Evolutionary conservation across 73 alveolate species (phyloP).

Genomic region (Paramecium bursaria): DNA sequence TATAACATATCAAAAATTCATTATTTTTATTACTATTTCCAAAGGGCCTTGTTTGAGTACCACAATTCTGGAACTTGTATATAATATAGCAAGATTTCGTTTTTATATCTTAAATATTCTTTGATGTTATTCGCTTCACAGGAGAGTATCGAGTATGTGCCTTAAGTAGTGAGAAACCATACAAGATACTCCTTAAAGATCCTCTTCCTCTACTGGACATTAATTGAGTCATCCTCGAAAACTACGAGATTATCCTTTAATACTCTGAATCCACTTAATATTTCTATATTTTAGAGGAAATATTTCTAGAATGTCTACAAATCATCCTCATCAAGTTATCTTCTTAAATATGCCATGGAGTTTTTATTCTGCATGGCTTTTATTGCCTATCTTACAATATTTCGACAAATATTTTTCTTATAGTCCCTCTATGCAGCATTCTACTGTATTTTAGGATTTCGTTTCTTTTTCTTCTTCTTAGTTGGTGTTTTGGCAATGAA

Average conservation of each 20-base stretch:
- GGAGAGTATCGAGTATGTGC: constrained; percentile 4
- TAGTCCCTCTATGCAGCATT: constrained; percentile 53
- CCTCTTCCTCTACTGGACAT: background rate
- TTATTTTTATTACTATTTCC: no score
- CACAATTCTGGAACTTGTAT: constrained; percentile 17
- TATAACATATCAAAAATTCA: no score
- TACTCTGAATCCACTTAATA: constrained; percentile 26
- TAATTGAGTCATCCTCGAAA: background rate
- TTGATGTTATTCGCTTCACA: constrained; percentile 26
- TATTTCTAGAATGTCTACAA: constrained; percentile 16
- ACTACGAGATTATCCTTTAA: constrained; percentile 23
- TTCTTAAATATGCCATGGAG: background rate
- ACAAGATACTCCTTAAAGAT: constrained; percentile 30
- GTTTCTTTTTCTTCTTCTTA: constrained; percentile 38
- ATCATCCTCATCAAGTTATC: background rate
- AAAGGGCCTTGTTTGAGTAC: constrained; percentile 48
- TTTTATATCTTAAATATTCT: constrained; percentile 40
- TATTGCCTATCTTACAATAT: constrained; percentile 42
- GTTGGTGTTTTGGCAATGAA: no score
- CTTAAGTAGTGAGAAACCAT: constrained; percentile 40
- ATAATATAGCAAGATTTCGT: constrained; percentile 35
- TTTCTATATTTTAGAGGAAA: constrained; percentile 13
- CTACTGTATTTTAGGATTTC: constrained; percentile 1
- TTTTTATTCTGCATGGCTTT: background rate
- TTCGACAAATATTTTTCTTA: constrained; percentile 51